A percentile compares a stretch with the other conserved stretches of the same genome.
phyloP scores from a whole-genome alignment of 179 eudicot species.

The Carnegiea gigantea region DNA sequence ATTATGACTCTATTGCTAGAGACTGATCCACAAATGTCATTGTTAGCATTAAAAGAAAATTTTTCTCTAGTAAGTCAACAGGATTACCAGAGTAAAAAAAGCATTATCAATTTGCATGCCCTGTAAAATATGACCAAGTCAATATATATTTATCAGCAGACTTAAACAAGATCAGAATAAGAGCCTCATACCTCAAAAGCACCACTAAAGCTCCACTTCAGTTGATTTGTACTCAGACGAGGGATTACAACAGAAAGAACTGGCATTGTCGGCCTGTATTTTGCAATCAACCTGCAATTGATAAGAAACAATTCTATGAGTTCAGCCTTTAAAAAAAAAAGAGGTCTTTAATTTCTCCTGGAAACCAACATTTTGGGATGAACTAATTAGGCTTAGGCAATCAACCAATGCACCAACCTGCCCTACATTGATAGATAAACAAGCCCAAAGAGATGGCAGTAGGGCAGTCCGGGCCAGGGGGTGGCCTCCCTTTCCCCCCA shows the following conservation, averaged over 20 bases:
- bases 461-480: no score
- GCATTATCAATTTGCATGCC: slow-evolving; percentile 24
- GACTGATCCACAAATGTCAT: not conserved
- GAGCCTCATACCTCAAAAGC: slow-evolving; percentile 81
- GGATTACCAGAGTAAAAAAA: slow-evolving; percentile 26
- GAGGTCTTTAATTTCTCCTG: not conserved
- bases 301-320: slow-evolving; percentile 11
- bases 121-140: slow-evolving; percentile 19
- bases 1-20: not conserved
- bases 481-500: no score
- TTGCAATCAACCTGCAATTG: slow-evolving; percentile 80
- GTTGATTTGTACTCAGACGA: slow-evolving; percentile 81
- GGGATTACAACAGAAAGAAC: slow-evolving; percentile 92
- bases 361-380: not conserved
- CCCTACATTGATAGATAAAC: not conserved
- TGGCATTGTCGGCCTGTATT: slow-evolving; percentile 96
- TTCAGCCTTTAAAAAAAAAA: not conserved
- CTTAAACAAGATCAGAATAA: slow-evolving; percentile 7
- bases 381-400: not conserved
- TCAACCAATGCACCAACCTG: not conserved
- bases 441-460: not conserved
- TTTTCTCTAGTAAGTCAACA: slow-evolving; percentile 15
- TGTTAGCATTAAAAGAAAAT: not conserved
- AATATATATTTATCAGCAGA: slow-evolving; percentile 14
- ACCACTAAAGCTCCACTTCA: slow-evolving; percentile 85